Percentiles rank a stretch among this genome's conserved stretches.
Evolutionary conservation across 2,329 filamentous ascomycete genomes (phyloP).

Genomic region (Ophiostoma perfectum): DNA sequence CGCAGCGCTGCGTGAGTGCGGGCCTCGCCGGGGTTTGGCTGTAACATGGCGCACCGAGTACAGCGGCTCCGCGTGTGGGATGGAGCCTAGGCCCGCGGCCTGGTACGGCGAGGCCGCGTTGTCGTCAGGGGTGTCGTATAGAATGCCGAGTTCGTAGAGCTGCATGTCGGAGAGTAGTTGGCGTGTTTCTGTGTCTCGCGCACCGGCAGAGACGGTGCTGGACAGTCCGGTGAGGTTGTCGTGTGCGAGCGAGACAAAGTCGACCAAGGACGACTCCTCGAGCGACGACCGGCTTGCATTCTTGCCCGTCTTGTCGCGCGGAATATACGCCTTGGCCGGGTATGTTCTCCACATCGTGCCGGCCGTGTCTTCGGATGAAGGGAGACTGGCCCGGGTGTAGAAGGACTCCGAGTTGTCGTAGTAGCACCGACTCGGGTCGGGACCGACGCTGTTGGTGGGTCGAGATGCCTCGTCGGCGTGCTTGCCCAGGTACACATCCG

Average conservation of each 20-base stretch:
- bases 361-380: too few species aligned
- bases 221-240: not conserved
- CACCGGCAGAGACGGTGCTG: too few species aligned
- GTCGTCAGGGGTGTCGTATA: conserved; percentile 4
- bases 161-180: not conserved
- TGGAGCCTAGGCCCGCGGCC: conserved; percentile 18
- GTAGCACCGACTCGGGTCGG: not conserved
- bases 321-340: too few species aligned
- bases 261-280: not conserved
- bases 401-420: too few species aligned
- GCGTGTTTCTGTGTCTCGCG: too few species aligned
- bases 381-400: too few species aligned
- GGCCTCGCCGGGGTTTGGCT: conserved; percentile 5
- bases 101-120: conserved; percentile 6
- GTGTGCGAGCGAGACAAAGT: too few species aligned
- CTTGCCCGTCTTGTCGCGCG: not conserved
- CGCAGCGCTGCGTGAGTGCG: conserved; percentile 17
- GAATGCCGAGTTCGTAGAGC: conserved; percentile 15
- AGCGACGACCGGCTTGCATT: not conserved
- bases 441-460: not conserved
- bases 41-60: conserved; percentile 19
- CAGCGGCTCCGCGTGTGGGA: conserved; percentile 15
- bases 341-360: too few species aligned
- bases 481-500: not conserved
- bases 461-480: too few species aligned